Conservation (phyloP, 495 filamentous ascomycete species). For the Neurospora sublineolata region DNA sequence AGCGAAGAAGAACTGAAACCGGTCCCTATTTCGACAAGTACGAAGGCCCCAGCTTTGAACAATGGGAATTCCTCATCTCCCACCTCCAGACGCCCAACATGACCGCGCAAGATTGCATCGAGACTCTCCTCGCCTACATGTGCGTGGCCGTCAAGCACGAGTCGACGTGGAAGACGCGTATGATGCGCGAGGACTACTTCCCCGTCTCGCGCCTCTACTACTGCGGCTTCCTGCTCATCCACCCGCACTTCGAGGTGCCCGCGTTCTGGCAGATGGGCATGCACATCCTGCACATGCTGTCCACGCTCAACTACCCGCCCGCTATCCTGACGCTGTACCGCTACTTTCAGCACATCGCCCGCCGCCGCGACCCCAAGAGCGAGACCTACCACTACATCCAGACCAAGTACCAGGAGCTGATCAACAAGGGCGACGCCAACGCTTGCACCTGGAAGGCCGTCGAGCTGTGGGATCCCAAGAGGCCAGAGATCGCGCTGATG, state of each 20-base stretch:
- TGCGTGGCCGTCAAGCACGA: conserved; percentile 5
- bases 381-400: neutral
- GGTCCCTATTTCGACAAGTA: conserved; percentile 6
- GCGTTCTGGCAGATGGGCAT: conserved; percentile 2
- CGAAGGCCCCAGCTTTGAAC: conserved; percentile 16
- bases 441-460: conserved; percentile 13
- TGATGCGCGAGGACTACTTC: conserved; percentile 9
- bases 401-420: conserved; percentile 4
- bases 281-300: conserved; percentile 17
- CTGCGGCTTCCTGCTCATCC: conserved; percentile 8
- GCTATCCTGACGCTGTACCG: conserved; percentile 13
- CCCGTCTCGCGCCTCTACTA: conserved; percentile 7
- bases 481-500: conserved; percentile 1
- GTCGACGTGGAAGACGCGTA: conserved; percentile 7
- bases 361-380: neutral
- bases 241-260: neutral
- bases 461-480: neutral
- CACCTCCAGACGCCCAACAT: conserved; percentile 9
- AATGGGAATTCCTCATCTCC: conserved; percentile 9
- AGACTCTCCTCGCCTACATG: conserved; percentile 15
- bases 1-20: neutral
- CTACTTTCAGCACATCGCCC: neutral
- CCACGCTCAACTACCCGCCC: conserved; percentile 13
- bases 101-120: conserved; percentile 10
- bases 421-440: conserved; percentile 6